phyloP scores from a whole-genome alignment of 192 early-diverging fungal genomes.

The Coemansia sp. region DNA sequence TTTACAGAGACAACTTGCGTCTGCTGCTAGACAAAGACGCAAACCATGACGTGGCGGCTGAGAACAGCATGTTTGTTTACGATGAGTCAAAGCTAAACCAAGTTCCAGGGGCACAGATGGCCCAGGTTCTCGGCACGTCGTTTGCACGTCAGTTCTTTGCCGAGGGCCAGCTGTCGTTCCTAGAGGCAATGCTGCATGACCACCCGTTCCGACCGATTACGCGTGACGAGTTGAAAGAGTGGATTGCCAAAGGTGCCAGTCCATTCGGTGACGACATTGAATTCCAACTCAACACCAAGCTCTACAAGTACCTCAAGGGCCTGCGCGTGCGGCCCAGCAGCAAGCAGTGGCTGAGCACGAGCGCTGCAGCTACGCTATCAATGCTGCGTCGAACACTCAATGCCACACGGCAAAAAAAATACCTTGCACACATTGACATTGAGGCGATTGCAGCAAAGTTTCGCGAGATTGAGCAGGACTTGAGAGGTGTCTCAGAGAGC shows the following conservation, averaged over 20 bases:
- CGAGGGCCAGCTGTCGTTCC: constrained; percentile 9
- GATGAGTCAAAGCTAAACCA: constrained; percentile 5
- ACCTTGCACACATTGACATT: constrained; percentile 34
- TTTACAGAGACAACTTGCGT: constrained; percentile 10
- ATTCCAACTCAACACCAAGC: constrained; percentile 27
- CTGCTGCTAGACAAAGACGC: constrained; percentile 10
- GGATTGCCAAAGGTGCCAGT: constrained; percentile 22
- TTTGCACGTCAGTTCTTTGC: constrained; percentile 42
- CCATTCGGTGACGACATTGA: constrained; percentile 42
- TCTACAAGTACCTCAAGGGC: constrained; percentile 34
- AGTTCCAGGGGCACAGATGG: constrained; percentile 12
- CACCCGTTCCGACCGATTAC: constrained; percentile 45
- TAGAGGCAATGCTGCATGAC: constrained; percentile 47
- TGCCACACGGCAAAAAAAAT: constrained; percentile 16
- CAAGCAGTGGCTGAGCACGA: constrained; percentile 44
- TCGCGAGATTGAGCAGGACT: constrained; percentile 11
- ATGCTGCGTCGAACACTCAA: constrained; percentile 35
- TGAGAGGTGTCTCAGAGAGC: constrained; percentile 6
- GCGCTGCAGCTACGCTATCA: constrained; percentile 41
- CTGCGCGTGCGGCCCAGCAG: constrained; percentile 30
- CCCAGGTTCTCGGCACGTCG: constrained; percentile 25
- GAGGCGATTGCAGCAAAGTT: constrained; percentile 15
- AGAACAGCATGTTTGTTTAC: constrained; percentile 3
- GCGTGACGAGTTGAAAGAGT: constrained; percentile 39
- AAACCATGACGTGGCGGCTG: constrained; percentile 20